Base-by-base conservation (phyloP, 169 alveolate genomes). In the Plasmodium ovale region DNA sequence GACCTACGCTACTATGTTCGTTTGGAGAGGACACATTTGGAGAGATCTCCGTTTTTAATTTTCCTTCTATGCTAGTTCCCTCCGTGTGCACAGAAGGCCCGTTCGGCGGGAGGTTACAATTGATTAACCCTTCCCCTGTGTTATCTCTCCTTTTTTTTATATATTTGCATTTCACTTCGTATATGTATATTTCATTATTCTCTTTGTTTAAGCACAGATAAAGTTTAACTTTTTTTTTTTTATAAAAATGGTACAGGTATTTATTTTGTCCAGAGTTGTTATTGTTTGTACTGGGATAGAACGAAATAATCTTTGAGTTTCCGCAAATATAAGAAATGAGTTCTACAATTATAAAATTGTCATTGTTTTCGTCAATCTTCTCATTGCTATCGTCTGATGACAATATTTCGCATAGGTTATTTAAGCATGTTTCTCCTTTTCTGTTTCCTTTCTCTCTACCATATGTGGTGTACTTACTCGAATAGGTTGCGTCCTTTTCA, bases 271-370 rank as follows among this genome's bases (percentile, higher is more conserved):
- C 82, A 7, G 82, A 79, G 35, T 65, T 79, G 35, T 65, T 58
- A 16, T 47, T 69, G 33, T 69, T 67, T 37, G 89, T 79, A 35
- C 82, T 64, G 2, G 89, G 89, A 37, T 79, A 79, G 49, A 64
- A 79, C 2, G 89, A 64, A 14, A 79, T 64, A 64, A 79, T 62
- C 49, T 33, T 79, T 31, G 89, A 65, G 9, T 79, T 79, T 4
- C 89, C 89, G 33, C 84, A 67, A 39, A 79, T 64, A 70, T 79
- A 79, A 16, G 89, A 79, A 79, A 79, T 79, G 14, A 79, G 82
- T 69, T 79, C 89, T 5, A 79, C 89, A n/a, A 79, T 64, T 33
- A 79, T 79, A 27, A 79, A 65, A 39, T 79, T 67, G 42, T 79
- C 58, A 10, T 68, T 65, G 10, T 60, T 68, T 47, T 74, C 67